Evolutionary conservation across 805 yeast genomes (phyloP), one percentile per base, ranked within the genome.

Genomic region (Yarrowia sp.): DNA sequence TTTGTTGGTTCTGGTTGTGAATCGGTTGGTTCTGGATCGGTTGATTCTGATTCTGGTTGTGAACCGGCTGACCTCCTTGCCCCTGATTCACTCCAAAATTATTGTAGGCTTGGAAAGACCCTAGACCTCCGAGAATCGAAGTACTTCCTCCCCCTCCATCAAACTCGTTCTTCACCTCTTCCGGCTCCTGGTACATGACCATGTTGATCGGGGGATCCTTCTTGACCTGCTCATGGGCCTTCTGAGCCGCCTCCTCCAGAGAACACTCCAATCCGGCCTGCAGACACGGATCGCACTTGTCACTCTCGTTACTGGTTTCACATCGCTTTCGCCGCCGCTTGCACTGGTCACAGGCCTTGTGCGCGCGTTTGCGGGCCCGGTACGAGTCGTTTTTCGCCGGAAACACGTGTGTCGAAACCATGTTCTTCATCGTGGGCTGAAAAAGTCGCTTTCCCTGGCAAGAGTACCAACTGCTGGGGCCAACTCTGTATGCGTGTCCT

Each of bases 341-440:
- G 73, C 83, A 80, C 70, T 76, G 80, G 61, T 76, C 77, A 71
- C 83, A 80, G 55, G 83, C 82, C 71, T 78, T 76, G 74, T 79
- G 81, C 3, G 81, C 81, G 11, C 83, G 74, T 69, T 81, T 81
- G n/a, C 83, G 78, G 38, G 75, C 76, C 56, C 82, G 77, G 72
- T 79, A 80, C 70, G 74, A 79, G 19, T 74, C 77, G 71, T 81
- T 77, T 73, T 81, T 80, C 32, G 83, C 83, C 4, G 83, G 83
- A 66, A 80, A 80, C 67, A 80, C 83, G 72, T 77, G 76, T 81
- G 80, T 80, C 46, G 64, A 48, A 19, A 55, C 52, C 43, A 36
- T 36, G 65, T 59, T 59, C 38, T 59, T 59, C 65, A 59, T 58
- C 41, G 50, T 35, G 32, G 26, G 32, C 32, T 26, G 32, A 26